Conservation (phyloP, 345 rosid species). For the Clarkia xantiana region DNA sequence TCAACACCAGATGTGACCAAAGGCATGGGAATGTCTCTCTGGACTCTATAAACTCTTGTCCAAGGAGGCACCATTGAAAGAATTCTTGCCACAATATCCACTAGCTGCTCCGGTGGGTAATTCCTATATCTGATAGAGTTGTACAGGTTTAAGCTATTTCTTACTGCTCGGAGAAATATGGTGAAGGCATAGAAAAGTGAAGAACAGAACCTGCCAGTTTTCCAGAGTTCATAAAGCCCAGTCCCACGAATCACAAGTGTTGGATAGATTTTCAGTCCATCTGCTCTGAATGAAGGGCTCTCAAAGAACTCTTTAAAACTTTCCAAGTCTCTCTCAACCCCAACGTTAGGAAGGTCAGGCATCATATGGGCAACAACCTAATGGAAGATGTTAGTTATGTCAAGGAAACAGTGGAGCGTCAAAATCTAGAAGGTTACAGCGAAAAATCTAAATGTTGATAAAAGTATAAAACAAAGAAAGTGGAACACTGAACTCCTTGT, state of each 20-base stretch:
- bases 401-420: too few species aligned
- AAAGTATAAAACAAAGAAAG: too few species aligned
- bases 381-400: constrained; percentile 3
- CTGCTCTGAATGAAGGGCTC: constrained; percentile 89
- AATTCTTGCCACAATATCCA: constrained; percentile 92
- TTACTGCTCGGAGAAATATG: not conserved
- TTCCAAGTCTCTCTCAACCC: constrained; percentile 92
- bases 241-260: constrained; percentile 98
- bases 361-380: constrained; percentile 99
- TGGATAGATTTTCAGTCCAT: constrained; percentile 96
- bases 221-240: constrained; percentile 96
- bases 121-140: constrained; percentile 57
- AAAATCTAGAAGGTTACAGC: too few species aligned
- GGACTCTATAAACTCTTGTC: constrained; percentile 99
- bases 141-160: not conserved
- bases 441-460: too few species aligned
- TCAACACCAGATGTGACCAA: constrained; percentile 98
- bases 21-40: constrained; percentile 98
- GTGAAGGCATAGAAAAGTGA: not conserved
- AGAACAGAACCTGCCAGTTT: constrained; percentile 64
- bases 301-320: constrained; percentile 93
- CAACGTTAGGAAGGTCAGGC: constrained; percentile 99
- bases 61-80: constrained; percentile 99
- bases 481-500: too few species aligned
- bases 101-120: constrained; percentile 96